phyloP scores from a whole-genome alignment of 1,284 basidiomycete species.

The Serendipita sp. region DNA sequence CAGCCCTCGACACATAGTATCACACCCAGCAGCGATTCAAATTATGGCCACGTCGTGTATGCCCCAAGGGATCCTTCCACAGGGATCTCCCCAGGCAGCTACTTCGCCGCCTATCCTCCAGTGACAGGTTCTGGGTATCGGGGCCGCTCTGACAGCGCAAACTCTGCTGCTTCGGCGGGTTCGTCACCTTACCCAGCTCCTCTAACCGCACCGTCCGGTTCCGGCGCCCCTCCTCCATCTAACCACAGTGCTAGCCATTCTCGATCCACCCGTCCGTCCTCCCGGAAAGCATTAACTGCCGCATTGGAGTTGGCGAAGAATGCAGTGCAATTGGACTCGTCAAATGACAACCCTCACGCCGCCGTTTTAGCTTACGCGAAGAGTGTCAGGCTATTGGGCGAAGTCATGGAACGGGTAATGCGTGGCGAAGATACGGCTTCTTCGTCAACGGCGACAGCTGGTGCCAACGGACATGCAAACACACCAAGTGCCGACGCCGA shows the following conservation, averaged over 20 bases:
- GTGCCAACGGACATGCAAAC: not conserved
- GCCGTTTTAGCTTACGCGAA: slow-evolving; percentile 68
- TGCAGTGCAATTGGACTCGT: slow-evolving; percentile 66
- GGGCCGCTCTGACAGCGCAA: not conserved
- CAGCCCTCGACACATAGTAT: not conserved
- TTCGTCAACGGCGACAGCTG: not conserved
- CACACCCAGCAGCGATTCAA: no score
- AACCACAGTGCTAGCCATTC: not conserved
- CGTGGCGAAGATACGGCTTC: slow-evolving; percentile 49
- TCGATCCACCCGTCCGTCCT: slow-evolving; percentile 40
- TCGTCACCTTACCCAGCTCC: not conserved
- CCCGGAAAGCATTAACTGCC: slow-evolving; percentile 59
- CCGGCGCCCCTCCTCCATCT: not conserved
- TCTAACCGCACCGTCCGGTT: not conserved
- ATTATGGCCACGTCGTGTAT: not conserved
- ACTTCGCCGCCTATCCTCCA: slow-evolving; percentile 4
- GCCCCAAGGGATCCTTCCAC: not conserved
- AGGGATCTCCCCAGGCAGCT: not conserved
- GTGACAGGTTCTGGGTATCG: not conserved
- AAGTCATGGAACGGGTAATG: slow-evolving; percentile 75
- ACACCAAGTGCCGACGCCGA: slow-evolving; percentile 31
- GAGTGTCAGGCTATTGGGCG: slow-evolving; percentile 66
- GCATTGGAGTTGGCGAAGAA: slow-evolving; percentile 72
- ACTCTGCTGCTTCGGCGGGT: not conserved
- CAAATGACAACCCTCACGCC: slow-evolving; percentile 66